A percentile compares a stretch with the other conserved stretches of the same genome.
Conservation (phyloP, 805 yeast genomes). For the Pichia ethanolica region DNA sequence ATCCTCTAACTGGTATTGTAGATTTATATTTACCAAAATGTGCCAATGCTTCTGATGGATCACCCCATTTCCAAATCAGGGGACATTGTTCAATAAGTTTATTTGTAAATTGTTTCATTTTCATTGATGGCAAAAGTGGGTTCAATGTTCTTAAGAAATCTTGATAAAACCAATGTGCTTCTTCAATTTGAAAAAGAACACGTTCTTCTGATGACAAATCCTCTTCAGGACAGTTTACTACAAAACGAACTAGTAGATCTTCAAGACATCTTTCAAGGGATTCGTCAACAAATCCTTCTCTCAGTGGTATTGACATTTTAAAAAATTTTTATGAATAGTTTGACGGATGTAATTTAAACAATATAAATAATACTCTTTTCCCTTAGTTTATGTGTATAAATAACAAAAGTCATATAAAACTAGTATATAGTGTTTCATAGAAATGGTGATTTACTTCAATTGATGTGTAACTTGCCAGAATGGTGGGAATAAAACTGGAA, state of each 20-base stretch:
- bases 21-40: slow-evolving; percentile 80
- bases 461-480: too few relatives aligned
- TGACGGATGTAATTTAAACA: too few relatives aligned
- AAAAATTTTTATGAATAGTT: not conserved
- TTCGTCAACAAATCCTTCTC: slow-evolving; percentile 48
- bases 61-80: slow-evolving; percentile 75
- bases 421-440: too few relatives aligned
- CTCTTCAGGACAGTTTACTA: slow-evolving; percentile 86
- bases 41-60: slow-evolving; percentile 69
- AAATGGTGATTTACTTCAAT: too few relatives aligned
- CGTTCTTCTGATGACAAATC: slow-evolving; percentile 78
- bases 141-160: slow-evolving; percentile 72
- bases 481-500: too few relatives aligned
- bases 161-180: slow-evolving; percentile 95
- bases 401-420: too few relatives aligned
- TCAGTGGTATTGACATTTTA: slow-evolving; percentile 29
- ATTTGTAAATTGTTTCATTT: slow-evolving; percentile 69
- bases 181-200: slow-evolving; percentile 89
- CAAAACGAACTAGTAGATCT: slow-evolving; percentile 82
- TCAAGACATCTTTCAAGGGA: slow-evolving; percentile 69
- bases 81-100: slow-evolving; percentile 65
- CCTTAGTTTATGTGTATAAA: too few relatives aligned
- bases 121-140: slow-evolving; percentile 68
- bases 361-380: too few relatives aligned
- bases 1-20: slow-evolving; percentile 93